A percentile compares a stretch with the other conserved stretches of the same genome.
These are phyloP conservation scores for Corymbia citriodora DNA, from an alignment of 441 rosid species.

Conservation along the genomic window DNA sequence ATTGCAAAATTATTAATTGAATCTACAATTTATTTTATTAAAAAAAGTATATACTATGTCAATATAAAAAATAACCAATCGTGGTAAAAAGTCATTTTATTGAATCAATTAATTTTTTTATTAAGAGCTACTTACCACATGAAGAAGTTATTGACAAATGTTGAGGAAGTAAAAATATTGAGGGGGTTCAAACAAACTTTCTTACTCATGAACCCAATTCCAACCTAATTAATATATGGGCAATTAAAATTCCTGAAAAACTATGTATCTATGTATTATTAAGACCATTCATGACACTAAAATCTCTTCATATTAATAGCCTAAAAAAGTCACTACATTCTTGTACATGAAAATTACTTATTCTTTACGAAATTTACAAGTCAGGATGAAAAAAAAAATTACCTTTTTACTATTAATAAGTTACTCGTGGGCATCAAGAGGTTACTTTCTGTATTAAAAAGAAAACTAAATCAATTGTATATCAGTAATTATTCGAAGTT, in stretches of 20 bases:
- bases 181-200: background rate
- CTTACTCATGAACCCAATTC: background rate
- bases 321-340: background rate
- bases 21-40: background rate
- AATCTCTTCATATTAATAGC: background rate
- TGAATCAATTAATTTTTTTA: background rate
- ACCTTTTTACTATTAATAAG: background rate
- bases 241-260: background rate
- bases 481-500: background rate
- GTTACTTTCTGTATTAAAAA: background rate
- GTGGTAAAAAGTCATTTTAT: background rate
- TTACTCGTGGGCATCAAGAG: background rate
- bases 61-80: background rate
- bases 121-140: background rate
- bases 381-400: no score
- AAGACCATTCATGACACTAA: background rate
- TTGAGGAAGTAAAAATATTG: background rate
- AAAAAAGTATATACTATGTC: background rate
- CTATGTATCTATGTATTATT: background rate
- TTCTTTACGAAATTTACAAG: background rate
- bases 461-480: background rate
- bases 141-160: background rate
- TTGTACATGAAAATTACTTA: background rate
- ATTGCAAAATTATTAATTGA: background rate
- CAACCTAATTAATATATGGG: accelerated